Conservation (phyloP, 1,139 yeast species). For the Geotrichum fermentans region DNA sequence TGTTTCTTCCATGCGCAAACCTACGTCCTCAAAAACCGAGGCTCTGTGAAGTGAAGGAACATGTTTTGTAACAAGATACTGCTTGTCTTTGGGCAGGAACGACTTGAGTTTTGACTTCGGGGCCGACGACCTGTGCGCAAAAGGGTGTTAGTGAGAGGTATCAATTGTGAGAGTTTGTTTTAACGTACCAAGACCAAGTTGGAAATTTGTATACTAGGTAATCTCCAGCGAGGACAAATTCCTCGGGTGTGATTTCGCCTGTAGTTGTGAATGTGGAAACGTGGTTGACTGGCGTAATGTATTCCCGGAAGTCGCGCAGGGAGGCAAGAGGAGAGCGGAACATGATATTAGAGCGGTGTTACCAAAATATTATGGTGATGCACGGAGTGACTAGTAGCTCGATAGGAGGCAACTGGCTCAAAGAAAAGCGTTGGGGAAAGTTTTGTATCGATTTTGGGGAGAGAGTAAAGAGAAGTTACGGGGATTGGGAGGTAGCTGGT, state of each 20-base stretch:
- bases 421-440: too few species aligned
- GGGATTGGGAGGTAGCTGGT: too few species aligned
- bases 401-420: too few species aligned
- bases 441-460: too few species aligned
- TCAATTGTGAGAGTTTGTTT: too few species aligned
- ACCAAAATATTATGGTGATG: too few species aligned
- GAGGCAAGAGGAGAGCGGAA: constrained; percentile 77
- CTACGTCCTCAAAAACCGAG: constrained; percentile 47
- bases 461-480: too few species aligned
- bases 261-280: constrained; percentile 74
- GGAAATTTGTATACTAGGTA: constrained; percentile 87
- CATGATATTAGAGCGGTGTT: constrained; percentile 33
- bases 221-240: constrained; percentile 90
- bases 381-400: too few species aligned
- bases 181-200: constrained; percentile 88
- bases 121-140: constrained; percentile 44
- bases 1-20: constrained; percentile 35
- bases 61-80: constrained; percentile 77
- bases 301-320: constrained; percentile 74
- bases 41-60: constrained; percentile 85
- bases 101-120: constrained; percentile 57
- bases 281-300: constrained; percentile 83
- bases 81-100: constrained; percentile 82
- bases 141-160: neutral
- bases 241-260: constrained; percentile 92